Evolutionary conservation across 345 rosid genomes (phyloP).

Genomic region (Eucalyptus victrix): DNA sequence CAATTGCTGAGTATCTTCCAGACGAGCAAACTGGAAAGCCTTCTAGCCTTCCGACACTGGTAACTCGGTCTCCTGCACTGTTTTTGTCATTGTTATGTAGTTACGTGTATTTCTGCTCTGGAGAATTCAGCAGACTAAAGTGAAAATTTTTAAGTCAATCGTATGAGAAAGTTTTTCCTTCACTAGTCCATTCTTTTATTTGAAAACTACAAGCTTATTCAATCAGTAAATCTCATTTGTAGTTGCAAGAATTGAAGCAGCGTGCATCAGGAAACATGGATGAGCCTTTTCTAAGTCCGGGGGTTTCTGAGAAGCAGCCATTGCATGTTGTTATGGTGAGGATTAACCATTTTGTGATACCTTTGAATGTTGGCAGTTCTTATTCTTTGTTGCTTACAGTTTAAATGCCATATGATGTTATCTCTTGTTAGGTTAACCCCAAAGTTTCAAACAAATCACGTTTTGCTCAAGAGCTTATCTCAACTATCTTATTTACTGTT

Average conservation of each 20-base stretch:
- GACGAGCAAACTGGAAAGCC: conserved; percentile 78
- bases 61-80: not conserved
- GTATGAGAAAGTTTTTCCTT: not conserved
- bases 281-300: conserved; percentile 69
- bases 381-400: not conserved
- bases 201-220: not conserved
- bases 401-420: not conserved
- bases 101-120: not conserved
- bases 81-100: not conserved
- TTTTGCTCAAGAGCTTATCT: conserved; percentile 85
- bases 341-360: not conserved
- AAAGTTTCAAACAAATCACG: conserved; percentile 73
- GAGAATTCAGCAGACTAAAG: not conserved
- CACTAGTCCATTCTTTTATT: not conserved
- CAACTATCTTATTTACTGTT: conserved; percentile 79
- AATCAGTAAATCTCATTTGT: conserved; percentile 1
- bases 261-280: conserved; percentile 68
- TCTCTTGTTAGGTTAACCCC: conserved; percentile 59
- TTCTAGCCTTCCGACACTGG: conserved; percentile 81
- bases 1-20: conserved; percentile 85
- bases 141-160: not conserved
- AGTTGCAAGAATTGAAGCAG: conserved; percentile 95
- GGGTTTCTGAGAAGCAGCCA: conserved; percentile 85
- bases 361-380: not conserved
- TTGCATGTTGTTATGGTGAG: conserved; percentile 93